A percentile compares a stretch with the other conserved stretches of the same genome.
phyloP scores from a whole-genome alignment of 192 early-diverging fungal genomes.

The Backusella liffmaniae region DNA sequence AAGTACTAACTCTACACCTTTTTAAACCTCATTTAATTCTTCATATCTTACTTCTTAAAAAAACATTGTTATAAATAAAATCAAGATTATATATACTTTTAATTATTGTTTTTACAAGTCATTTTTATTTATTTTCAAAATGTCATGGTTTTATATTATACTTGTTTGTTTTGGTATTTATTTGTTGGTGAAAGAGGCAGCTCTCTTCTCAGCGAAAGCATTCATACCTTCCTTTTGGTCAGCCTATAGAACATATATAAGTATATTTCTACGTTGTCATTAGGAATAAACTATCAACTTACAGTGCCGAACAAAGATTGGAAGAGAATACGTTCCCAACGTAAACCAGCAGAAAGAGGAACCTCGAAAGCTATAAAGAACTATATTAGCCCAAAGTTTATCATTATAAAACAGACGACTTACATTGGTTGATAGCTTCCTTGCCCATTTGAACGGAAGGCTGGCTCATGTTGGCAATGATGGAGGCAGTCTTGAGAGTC shows the following conservation, averaged over 20 bases:
- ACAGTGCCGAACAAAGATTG: slow-evolving; percentile 86
- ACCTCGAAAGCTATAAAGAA: slow-evolving; percentile 77
- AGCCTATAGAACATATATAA: slow-evolving; percentile 36
- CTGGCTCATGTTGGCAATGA: slow-evolving; percentile 83
- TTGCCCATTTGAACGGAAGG: slow-evolving; percentile 92
- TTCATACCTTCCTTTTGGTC: slow-evolving; percentile 98
- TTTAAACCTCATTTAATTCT: neutral
- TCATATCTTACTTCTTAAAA: neutral
- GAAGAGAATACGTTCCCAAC: slow-evolving; percentile 94
- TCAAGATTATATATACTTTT: neutral
- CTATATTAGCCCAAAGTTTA: neutral
- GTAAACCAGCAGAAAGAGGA: slow-evolving; percentile 77
- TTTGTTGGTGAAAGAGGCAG: slow-evolving; percentile 83
- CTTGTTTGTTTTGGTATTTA: slow-evolving; percentile 37
- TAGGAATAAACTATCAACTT: slow-evolving; percentile 23
- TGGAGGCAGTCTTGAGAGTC: slow-evolving; percentile 83
- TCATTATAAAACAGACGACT: neutral
- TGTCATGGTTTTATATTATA: neutral
- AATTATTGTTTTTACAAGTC: neutral
- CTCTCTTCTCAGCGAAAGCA: slow-evolving; percentile 93
- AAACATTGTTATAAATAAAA: neutral
- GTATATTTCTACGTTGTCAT: neutral
- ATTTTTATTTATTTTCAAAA: neutral
- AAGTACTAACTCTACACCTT: neutral
- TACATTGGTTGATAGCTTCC: slow-evolving; percentile 92